Percentiles rank a stretch among this genome's conserved stretches.
Evolutionary conservation across 202 grass and related monocot genomes (phyloP).

Genomic region (Eragrostis tef): DNA sequence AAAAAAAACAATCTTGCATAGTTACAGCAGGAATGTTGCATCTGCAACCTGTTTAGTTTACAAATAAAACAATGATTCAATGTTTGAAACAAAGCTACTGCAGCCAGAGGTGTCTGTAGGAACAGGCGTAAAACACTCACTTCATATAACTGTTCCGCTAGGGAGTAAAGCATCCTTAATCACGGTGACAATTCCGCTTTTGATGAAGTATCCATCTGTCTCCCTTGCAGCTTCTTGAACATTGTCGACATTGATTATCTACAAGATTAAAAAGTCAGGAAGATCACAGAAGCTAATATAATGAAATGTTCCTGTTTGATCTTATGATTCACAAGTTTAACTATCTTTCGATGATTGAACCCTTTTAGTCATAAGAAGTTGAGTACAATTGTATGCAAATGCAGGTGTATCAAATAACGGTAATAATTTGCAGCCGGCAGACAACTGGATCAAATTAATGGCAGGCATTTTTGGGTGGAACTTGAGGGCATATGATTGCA

Average conservation of each 20-base stretch:
- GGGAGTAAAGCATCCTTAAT: conserved; percentile 96
- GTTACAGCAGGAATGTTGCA: background rate
- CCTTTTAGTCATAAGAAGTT: background rate
- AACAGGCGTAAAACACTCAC: conserved; percentile 36
- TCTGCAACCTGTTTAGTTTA: conserved; percentile 36
- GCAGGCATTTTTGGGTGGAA: background rate
- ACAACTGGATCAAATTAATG: conserved; percentile 1
- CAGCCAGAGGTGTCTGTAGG: background rate
- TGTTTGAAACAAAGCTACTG: background rate
- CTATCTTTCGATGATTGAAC: background rate
- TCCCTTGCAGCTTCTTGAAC: conserved; percentile 62
- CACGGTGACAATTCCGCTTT: conserved; percentile 90
- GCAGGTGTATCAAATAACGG: background rate
- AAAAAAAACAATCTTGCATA: too few species aligned
- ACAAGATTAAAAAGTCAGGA: conserved; percentile 41
- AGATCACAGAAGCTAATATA: background rate
- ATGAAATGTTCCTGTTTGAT: conserved; percentile 14
- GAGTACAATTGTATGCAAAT: conserved; percentile 10
- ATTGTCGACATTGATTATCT: conserved; percentile 66
- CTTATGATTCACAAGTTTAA: background rate
- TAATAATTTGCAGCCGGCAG: background rate
- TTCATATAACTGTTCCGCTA: conserved; percentile 82
- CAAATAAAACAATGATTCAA: background rate
- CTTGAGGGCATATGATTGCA: background rate
- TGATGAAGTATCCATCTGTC: conserved; percentile 97